These are phyloP conservation scores for Trichosanthes truncata DNA, from an alignment of 306 rosid species.

Conservation along the genomic window DNA sequence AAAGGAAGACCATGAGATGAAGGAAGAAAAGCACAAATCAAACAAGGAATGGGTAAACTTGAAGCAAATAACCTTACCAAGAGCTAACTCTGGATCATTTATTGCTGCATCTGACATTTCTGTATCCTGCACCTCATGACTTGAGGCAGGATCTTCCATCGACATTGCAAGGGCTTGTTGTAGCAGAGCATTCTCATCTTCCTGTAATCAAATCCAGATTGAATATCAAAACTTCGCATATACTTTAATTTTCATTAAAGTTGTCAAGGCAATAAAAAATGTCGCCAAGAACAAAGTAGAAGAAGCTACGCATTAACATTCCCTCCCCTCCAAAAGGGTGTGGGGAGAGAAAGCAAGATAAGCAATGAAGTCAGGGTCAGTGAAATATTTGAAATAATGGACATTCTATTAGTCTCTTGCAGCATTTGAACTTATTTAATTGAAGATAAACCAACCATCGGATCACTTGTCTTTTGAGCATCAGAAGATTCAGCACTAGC, in stretches of 20 bases:
- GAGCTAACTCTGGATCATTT: constrained; percentile 82
- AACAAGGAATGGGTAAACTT: not conserved
- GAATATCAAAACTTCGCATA: not conserved
- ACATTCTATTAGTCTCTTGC: not conserved
- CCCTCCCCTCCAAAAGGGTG: not conserved
- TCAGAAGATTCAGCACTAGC: constrained; percentile 48
- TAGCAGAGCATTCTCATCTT: constrained; percentile 76
- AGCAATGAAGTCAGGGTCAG: not conserved
- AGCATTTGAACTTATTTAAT: not conserved
- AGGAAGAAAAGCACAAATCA: not conserved
- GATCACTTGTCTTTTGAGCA: constrained; percentile 53
- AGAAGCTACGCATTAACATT: not conserved
- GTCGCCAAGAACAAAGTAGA: not conserved
- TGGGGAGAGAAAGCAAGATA: not conserved
- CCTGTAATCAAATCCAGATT: constrained; percentile 22
- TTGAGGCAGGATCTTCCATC: constrained; percentile 72
- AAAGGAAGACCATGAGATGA: not conserved
- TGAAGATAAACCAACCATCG: constrained; percentile 26
- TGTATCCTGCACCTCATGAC: constrained; percentile 52
- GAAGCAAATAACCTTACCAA: constrained; percentile 40
- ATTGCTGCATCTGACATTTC: constrained; percentile 78
- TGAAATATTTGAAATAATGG: not conserved
- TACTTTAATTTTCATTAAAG: not conserved
- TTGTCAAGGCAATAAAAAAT: not conserved
- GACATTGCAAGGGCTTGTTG: constrained; percentile 99